Evolutionary conservation across 1,284 basidiomycete species (phyloP).

Genomic region (Cutaneotrichosporon spelunceum): DNA sequence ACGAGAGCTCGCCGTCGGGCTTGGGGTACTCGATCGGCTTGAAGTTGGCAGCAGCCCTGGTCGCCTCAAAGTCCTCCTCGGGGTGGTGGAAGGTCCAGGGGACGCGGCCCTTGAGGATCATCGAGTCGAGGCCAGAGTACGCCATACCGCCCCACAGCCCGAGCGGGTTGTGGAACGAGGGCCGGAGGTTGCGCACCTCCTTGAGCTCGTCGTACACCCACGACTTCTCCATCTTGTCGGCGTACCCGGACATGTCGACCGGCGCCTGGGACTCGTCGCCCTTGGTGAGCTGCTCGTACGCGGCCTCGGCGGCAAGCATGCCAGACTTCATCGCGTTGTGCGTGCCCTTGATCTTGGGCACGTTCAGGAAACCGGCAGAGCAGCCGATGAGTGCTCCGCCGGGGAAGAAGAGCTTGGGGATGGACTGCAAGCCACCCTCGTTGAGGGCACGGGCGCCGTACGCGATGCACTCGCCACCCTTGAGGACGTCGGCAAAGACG

Average conservation of each 20-base stretch:
- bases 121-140: slow-evolving; percentile 85
- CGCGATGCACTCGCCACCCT: slow-evolving; percentile 73
- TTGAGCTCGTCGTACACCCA: slow-evolving; percentile 87
- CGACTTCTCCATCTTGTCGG: slow-evolving; percentile 67
- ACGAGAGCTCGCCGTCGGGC: slow-evolving; percentile 86
- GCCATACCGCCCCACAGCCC: slow-evolving; percentile 85
- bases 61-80: slow-evolving; percentile 68
- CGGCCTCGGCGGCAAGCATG: slow-evolving; percentile 91
- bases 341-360: slow-evolving; percentile 99
- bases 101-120: slow-evolving; percentile 78
- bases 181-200: slow-evolving; percentile 89
- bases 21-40: slow-evolving; percentile 85
- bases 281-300: slow-evolving; percentile 62
- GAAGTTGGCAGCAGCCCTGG: slow-evolving; percentile 65
- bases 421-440: slow-evolving; percentile 90
- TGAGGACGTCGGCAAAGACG: slow-evolving; percentile 75
- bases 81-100: slow-evolving; percentile 89
- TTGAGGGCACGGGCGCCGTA: slow-evolving; percentile 91
- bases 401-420: slow-evolving; percentile 89
- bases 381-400: slow-evolving; percentile 95
- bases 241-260: slow-evolving; percentile 75
- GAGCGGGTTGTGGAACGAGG: slow-evolving; percentile 80
- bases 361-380: slow-evolving; percentile 92
- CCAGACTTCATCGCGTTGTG: slow-evolving; percentile 99
- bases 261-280: slow-evolving; percentile 30